Percentiles rank a stretch among this genome's conserved stretches.
phyloP scores from a whole-genome alignment of 1,284 basidiomycete genomes.

The Puccinia polysora region DNA sequence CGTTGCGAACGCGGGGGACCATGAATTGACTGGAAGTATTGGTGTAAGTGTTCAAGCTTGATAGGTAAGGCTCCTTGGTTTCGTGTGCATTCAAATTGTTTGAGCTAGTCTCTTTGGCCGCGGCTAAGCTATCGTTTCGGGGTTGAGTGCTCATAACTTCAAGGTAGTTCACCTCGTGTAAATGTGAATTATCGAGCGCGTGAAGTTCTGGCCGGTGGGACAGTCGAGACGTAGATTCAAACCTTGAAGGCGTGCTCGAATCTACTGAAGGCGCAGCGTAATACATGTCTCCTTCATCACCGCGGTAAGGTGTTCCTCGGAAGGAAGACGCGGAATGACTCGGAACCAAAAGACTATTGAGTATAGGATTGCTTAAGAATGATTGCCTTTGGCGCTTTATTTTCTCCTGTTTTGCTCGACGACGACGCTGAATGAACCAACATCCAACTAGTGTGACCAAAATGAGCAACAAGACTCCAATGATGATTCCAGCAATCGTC shows the following conservation, averaged over 20 bases:
- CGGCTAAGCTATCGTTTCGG: constrained; percentile 9
- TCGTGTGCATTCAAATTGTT: not conserved
- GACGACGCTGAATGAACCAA: constrained; percentile 18
- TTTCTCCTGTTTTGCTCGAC: constrained; percentile 1
- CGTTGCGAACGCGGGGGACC: not conserved
- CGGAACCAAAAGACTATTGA: constrained; percentile 21
- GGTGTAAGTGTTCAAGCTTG: constrained; percentile 6
- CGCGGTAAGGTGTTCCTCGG: constrained; percentile 32
- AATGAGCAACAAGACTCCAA: not conserved
- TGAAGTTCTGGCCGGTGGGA: not conserved
- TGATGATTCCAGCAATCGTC: constrained; percentile 6
- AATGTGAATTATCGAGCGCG: not conserved
- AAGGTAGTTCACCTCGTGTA: constrained; percentile 23
- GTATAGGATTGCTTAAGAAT: constrained; percentile 21
- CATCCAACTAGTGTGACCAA: not conserved
- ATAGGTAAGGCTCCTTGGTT: not conserved
- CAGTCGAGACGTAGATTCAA: not conserved
- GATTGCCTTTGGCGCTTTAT: constrained; percentile 9
- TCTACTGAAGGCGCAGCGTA: too few species aligned
- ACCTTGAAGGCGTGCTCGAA: constrained; percentile 15
- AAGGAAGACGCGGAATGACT: constrained; percentile 18
- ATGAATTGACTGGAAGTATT: not conserved
- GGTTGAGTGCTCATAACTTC: constrained; percentile 2
- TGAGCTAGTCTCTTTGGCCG: not conserved
- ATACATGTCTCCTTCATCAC: constrained; percentile 30